A percentile compares a stretch with the other conserved stretches of the same genome.
Evolutionary conservation across 208 protist species (phyloP).

Genomic region (Crithidia thermophila): DNA sequence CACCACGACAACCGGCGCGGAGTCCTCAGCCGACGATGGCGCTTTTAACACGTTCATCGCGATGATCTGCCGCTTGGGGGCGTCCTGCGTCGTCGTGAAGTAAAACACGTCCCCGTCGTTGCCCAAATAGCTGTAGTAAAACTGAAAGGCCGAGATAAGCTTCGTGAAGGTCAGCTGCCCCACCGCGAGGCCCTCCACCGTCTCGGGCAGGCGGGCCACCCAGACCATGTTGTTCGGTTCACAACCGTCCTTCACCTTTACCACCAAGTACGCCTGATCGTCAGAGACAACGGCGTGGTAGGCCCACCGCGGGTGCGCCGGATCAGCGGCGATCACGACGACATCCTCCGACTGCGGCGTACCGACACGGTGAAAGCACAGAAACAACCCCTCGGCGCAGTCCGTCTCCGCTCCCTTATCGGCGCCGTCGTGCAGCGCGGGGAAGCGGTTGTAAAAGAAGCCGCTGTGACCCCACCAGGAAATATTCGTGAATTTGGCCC

Average conservation of each 20-base stretch:
- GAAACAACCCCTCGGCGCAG: conserved; percentile 63
- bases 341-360: conserved; percentile 80
- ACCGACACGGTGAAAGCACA: conserved; percentile 91
- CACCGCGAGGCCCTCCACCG: conserved; percentile 29
- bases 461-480: conserved; percentile 83
- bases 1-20: conserved; percentile 64
- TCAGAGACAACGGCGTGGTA: conserved; percentile 69
- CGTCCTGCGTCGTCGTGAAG: conserved; percentile 89
- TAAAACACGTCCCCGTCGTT: conserved; percentile 86
- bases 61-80: conserved; percentile 85
- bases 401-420: conserved; percentile 91
- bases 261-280: conserved; percentile 76
- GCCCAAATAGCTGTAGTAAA: conserved; percentile 84
- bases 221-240: conserved; percentile 86
- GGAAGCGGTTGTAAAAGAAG: conserved; percentile 94
- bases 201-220: conserved; percentile 55
- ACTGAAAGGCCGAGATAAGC: conserved; percentile 82
- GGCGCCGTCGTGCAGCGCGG: conserved; percentile 43
- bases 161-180: conserved; percentile 54
- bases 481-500: conserved; percentile 90
- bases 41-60: conserved; percentile 81
- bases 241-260: conserved; percentile 68
- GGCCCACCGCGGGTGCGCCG: conserved; percentile 76
- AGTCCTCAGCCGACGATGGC: no score
- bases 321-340: conserved; percentile 52